phyloP scores from a whole-genome alignment of 2,329 filamentous ascomycete genomes.

The Capronia epimyces region DNA sequence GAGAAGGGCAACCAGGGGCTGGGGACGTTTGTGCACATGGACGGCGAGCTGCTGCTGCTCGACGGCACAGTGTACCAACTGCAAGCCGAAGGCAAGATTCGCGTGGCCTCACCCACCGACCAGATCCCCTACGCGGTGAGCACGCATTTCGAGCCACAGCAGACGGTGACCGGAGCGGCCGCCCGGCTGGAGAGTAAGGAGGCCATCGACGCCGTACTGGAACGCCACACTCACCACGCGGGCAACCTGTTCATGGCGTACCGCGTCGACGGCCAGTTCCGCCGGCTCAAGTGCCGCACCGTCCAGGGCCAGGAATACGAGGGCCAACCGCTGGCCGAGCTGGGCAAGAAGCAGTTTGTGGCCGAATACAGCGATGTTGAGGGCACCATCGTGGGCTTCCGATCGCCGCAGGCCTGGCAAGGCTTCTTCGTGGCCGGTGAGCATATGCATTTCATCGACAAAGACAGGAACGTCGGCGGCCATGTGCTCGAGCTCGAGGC shows the following conservation, averaged over 20 bases:
- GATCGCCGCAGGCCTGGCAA: constrained; percentile 38
- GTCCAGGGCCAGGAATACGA: constrained; percentile 32
- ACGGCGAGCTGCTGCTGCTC: constrained; percentile 43
- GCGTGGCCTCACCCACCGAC: constrained; percentile 33
- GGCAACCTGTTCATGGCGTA: constrained; percentile 32
- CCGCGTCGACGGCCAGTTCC: constrained; percentile 29
- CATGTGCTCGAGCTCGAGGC: constrained; percentile 39
- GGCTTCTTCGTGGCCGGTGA: constrained; percentile 41
- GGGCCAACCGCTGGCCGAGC: constrained; percentile 32
- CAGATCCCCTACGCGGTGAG: constrained; percentile 39
- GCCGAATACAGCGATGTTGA: constrained; percentile 35
- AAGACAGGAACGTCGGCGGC: constrained; percentile 36
- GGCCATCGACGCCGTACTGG: constrained; percentile 24
- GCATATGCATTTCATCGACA: constrained; percentile 41
- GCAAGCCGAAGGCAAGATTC: constrained; percentile 35
- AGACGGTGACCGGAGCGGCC: constrained; percentile 14
- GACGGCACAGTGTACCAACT: constrained; percentile 42
- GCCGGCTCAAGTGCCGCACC: constrained; percentile 30
- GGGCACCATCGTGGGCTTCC: constrained; percentile 42
- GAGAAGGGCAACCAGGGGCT: constrained; percentile 48
- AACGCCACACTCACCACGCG: constrained; percentile 24
- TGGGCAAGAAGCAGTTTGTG: constrained; percentile 39
- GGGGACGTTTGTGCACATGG: constrained; percentile 43
- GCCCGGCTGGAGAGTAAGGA: constrained; percentile 27
- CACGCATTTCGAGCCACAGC: constrained; percentile 32